These are phyloP conservation scores for Lentinula detonsa DNA, from an alignment of 768 basidiomycete genomes.

Conservation along the genomic window DNA sequence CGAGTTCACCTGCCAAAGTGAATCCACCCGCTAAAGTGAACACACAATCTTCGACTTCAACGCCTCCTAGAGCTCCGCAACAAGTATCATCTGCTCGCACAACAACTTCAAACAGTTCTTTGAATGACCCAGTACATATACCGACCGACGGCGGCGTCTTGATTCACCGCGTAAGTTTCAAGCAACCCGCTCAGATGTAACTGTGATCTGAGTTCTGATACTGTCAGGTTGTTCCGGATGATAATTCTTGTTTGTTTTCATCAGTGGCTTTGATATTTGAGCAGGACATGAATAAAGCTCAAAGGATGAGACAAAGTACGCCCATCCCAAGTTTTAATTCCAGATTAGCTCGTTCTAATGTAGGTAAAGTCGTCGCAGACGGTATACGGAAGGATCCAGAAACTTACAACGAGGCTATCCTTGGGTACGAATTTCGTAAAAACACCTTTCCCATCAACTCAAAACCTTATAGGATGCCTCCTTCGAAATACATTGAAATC, in stretches of 20 bases:
- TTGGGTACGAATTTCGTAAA: slow-evolving; percentile 55
- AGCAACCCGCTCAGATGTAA: not conserved
- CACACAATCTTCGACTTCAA: not conserved
- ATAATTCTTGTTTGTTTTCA: slow-evolving; percentile 94
- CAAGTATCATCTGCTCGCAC: slow-evolving; percentile 15
- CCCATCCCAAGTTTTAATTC: slow-evolving; percentile 2
- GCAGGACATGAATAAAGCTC: slow-evolving; percentile 70
- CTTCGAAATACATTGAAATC: slow-evolving; percentile 69
- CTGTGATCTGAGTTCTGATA: not conserved
- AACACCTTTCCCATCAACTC: not conserved
- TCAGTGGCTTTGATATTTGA: slow-evolving; percentile 82
- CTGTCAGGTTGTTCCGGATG: slow-evolving; percentile 82
- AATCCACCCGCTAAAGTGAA: not conserved
- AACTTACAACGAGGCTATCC: slow-evolving; percentile 78
- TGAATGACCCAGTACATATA: slow-evolving; percentile 50
- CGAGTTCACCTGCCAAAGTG: too few species aligned
- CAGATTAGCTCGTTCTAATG: not conserved
- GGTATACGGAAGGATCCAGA: slow-evolving; percentile 67
- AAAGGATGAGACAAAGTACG: slow-evolving; percentile 68
- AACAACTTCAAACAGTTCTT: slow-evolving; percentile 13
- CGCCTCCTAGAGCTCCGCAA: slow-evolving; percentile 17
- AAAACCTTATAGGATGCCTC: slow-evolving; percentile 33
- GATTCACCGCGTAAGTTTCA: slow-evolving; percentile 56
- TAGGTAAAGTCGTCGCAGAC: slow-evolving; percentile 66
- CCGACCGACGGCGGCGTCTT: slow-evolving; percentile 58